phyloP scores from a whole-genome alignment of 75 land plant genomes.

The Sequoia sempervirens region DNA sequence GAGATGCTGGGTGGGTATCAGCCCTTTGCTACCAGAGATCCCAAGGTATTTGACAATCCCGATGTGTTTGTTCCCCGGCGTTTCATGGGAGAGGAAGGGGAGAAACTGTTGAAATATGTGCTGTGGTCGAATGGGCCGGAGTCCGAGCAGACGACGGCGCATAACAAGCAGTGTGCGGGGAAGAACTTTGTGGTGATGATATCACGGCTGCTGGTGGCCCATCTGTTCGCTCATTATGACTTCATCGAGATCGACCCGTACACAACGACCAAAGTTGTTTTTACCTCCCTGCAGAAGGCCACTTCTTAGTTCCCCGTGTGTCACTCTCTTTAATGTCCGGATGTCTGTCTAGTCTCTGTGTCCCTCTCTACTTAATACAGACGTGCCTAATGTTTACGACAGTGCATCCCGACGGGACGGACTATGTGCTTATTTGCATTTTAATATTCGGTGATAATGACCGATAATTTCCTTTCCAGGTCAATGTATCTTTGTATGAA shows the following conservation, averaged over 20 bases:
- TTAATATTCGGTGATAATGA: too few relatives aligned
- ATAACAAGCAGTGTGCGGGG: conserved; percentile 85
- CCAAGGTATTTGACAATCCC: conserved; percentile 56
- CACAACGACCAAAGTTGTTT: conserved; percentile 4
- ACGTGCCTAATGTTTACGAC: too few relatives aligned
- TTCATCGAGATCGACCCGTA: conserved; percentile 39
- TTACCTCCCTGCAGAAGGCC: background rate
- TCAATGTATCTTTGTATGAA: too few relatives aligned
- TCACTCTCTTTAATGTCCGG: too few relatives aligned
- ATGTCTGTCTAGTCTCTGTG: too few relatives aligned
- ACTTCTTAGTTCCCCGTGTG: conserved; percentile 11
- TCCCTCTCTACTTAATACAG: too few relatives aligned
- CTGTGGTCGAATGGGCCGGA: conserved; percentile 89
- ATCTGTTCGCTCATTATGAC: conserved; percentile 64
- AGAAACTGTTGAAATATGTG: conserved; percentile 48
- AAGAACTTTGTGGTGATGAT: conserved; percentile 67
- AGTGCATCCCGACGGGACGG: too few relatives aligned
- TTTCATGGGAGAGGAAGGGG: conserved; percentile 70
- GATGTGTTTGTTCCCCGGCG: conserved; percentile 55
- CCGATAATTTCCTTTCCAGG: too few relatives aligned
- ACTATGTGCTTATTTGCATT: too few relatives aligned
- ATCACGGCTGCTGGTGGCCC: conserved; percentile 50
- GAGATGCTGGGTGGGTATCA: conserved; percentile 78
- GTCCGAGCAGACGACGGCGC: conserved; percentile 38
- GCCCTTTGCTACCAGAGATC: conserved; percentile 70